phyloP scores from a whole-genome alignment of 2,329 filamentous ascomycete genomes.

The Mycosphaerella sp. region DNA sequence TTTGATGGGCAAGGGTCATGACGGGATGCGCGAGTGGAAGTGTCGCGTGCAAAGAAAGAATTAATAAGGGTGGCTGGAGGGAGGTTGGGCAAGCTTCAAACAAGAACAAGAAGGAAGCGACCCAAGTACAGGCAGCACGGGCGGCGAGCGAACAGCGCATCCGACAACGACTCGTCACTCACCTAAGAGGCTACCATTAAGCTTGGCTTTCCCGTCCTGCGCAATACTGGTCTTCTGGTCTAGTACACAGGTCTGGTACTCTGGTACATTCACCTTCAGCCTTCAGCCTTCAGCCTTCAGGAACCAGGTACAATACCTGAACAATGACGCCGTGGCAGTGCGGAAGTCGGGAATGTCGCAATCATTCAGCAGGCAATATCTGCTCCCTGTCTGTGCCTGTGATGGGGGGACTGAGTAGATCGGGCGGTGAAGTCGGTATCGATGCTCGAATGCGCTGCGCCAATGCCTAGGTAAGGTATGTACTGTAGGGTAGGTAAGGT shows the following conservation, averaged over 20 bases:
- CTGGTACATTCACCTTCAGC: no score
- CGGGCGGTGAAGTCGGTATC: neutral
- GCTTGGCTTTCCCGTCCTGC: neutral
- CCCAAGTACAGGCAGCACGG: neutral
- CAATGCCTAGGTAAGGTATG: neutral
- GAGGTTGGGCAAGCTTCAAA: conserved; percentile 5
- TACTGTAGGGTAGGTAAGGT: no score
- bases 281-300: no score
- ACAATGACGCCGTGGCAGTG: neutral
- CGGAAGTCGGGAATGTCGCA: neutral
- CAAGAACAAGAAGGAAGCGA: neutral
- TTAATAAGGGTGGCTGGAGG: neutral
- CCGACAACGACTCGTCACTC: neutral
- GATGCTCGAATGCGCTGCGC: neutral
- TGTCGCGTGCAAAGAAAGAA: neutral
- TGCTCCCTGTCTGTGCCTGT: neutral
- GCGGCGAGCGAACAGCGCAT: neutral
- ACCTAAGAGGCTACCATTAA: neutral
- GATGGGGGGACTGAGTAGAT: neutral
- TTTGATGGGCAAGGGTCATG: neutral
- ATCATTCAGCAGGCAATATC: neutral
- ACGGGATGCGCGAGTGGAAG: neutral
- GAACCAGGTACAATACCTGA: no score
- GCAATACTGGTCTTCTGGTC: neutral
- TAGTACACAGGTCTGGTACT: no score